Percentiles rank a stretch among this genome's conserved stretches.
These are phyloP conservation scores for Huntiella decipiens DNA, from an alignment of 2,329 filamentous ascomycete species.

Conservation along the genomic window DNA sequence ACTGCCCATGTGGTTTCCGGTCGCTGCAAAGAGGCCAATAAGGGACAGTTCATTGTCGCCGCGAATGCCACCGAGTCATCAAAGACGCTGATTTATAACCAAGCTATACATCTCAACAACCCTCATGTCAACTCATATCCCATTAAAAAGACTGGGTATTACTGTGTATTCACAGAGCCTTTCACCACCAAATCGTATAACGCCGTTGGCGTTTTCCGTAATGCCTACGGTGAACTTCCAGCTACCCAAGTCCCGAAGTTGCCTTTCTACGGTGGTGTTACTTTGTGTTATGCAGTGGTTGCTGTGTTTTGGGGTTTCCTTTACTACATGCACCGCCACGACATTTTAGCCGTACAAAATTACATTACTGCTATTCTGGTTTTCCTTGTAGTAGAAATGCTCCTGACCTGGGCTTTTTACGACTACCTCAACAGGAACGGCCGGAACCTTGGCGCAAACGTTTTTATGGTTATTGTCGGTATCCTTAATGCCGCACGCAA, in stretches of 20 bases:
- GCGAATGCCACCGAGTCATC: slow-evolving; percentile 56
- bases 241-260: slow-evolving; percentile 93
- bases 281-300: slow-evolving; percentile 80
- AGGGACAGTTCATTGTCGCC: slow-evolving; percentile 69
- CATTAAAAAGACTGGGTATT: slow-evolving; percentile 84
- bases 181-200: slow-evolving; percentile 52
- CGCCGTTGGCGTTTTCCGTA: slow-evolving; percentile 77
- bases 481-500: slow-evolving; percentile 85
- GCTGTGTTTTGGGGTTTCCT: slow-evolving; percentile 80
- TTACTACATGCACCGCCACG: slow-evolving; percentile 82
- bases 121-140: slow-evolving; percentile 59
- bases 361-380: slow-evolving; percentile 95
- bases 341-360: slow-evolving; percentile 95
- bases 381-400: slow-evolving; percentile 86
- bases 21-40: slow-evolving; percentile 56
- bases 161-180: slow-evolving; percentile 67
- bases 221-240: slow-evolving; percentile 88
- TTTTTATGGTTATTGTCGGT: slow-evolving; percentile 76
- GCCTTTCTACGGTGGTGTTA: slow-evolving; percentile 88
- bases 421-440: slow-evolving; percentile 89
- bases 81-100: slow-evolving; percentile 53
- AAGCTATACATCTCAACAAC: slow-evolving; percentile 65
- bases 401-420: slow-evolving; percentile 98
- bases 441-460: slow-evolving; percentile 63
- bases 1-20: slow-evolving; percentile 46